Base-by-base conservation (phyloP, 2,329 filamentous ascomycete genomes). In the Periconia sp. region DNA sequence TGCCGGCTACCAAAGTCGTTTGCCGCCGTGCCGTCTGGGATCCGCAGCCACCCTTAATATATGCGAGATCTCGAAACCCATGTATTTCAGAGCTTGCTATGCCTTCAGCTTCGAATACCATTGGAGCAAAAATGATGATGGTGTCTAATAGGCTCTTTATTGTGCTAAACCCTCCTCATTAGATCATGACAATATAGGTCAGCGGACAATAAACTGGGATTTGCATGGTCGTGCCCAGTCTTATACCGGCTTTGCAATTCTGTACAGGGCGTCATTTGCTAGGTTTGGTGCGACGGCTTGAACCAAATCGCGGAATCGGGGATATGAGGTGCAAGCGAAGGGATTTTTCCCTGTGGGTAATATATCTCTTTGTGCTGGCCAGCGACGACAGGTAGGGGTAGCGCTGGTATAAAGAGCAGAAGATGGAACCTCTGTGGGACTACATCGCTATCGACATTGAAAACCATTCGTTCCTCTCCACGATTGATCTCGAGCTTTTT, bases 321-420 rank as follows among this genome's bases (percentile, higher is more conserved):
- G 41, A 51, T 27, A 31, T 31, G 42, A 31, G 33, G 44, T 50
- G 52, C 52, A 42, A 33, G 17, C 43, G 31, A 41, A 42, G 30
- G 50, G 42, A 47, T 44, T 57, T 63, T 45, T 61, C 52, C 58
- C 55, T 45, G 56, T 61, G 60, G 60, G 46, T 63, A 63, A 63
- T 63, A 52, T 37, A 37, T 37, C 11, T 37, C 33, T 5, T 37
- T 13, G 31, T 14, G 15, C 33, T 37, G 10, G 33, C 11, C 33
- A 37, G 15, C 33, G 33, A 11, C 33, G 15, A 27, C 5, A 37
- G 33, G 30, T 33, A 23, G 15, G 27, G 45, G 33, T 13, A 40
- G 37, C 27, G 33, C 23, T 41, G 46, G 49, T 56, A 61, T 59
- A 60, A 37, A 57, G 43, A 54, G 47, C 52, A 35, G 48, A 23